A percentile compares a stretch with the other conserved stretches of the same genome.
Conservation (phyloP, 768 basidiomycete species). For the Tylopilus plumbeoviolaceoides region DNA sequence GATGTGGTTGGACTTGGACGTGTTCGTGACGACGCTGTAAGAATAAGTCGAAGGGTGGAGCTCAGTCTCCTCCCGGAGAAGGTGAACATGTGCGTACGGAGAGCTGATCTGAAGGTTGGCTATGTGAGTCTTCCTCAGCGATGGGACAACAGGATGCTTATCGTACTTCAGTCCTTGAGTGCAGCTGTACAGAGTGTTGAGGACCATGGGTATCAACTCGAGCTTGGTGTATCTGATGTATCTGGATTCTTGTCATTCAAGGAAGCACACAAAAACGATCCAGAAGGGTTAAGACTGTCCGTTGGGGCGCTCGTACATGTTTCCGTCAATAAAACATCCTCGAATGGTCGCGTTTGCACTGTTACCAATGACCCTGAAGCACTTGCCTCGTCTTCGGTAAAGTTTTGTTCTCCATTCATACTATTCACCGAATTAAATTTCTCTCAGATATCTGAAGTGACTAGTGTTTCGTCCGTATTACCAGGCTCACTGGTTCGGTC, state of each 20-base stretch:
- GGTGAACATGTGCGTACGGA: slow-evolving; percentile 78
- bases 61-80: slow-evolving; percentile 78
- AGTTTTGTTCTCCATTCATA: slow-evolving; percentile 20
- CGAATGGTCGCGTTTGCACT: slow-evolving; percentile 77
- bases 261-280: slow-evolving; percentile 46
- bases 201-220: slow-evolving; percentile 92
- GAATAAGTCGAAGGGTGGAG: slow-evolving; percentile 75
- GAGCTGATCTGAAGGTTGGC: slow-evolving; percentile 69
- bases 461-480: slow-evolving; percentile 74
- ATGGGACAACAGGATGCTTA: slow-evolving; percentile 2
- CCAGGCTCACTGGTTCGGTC: slow-evolving; percentile 83
- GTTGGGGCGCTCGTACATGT: slow-evolving; percentile 68
- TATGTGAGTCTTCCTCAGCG: slow-evolving; percentile 51
- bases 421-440: not conserved
- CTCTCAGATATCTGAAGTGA: slow-evolving; percentile 67
- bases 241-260: slow-evolving; percentile 85
- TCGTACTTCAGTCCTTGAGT: slow-evolving; percentile 54
- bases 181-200: slow-evolving; percentile 81
- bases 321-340: slow-evolving; percentile 61
- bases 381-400: slow-evolving; percentile 53
- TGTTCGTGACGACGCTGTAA: slow-evolving; percentile 62
- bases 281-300: slow-evolving; percentile 38
- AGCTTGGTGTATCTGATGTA: slow-evolving; percentile 73
- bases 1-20: slow-evolving; percentile 55
- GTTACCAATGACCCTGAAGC: slow-evolving; percentile 51